Base-by-base conservation (phyloP, 2,329 filamentous ascomycete genomes). In the Aspergillus sp. region DNA sequence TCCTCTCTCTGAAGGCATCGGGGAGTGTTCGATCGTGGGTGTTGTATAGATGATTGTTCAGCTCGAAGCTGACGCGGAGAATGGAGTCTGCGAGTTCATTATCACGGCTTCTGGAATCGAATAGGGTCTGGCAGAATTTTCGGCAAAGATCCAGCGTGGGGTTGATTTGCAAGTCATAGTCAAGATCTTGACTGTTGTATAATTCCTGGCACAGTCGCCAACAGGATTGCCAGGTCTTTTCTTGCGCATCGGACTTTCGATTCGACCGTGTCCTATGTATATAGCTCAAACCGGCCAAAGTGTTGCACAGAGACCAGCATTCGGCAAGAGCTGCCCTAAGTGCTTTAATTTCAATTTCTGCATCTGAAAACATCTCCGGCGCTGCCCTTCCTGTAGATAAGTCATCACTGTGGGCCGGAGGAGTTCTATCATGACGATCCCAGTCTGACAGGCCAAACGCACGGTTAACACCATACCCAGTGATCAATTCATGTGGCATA, bases 231-330 rank as follows among this genome's bases (percentile, higher is more conserved):
- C 92, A 96, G 0, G 92, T 91, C 62, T 88, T 87, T 67, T 95
- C 90, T 65, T 95, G 89, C 24, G 87, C 83, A 59, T 90, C 87
- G 1, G 87, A 86, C 11, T 1, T 87, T 86, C 61, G 82, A 88
- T 68, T 84, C 85, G 70, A 86, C 17, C 89, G 82, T 60, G 90
- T 83, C 24, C 90, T 84, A 65, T 96, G 89, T 58, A 87, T 88
- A 16, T 89, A 92, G 69, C 90, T 95, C 16, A 96, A 79, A 58
- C 83, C 89, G 19, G 90, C 90, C 30, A 96, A 76, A 0, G 91
- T 95, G 66, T 96, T 96, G 75, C 92, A 96, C 13, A 96, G 76
- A 0, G 87, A 95, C 92, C 92, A 96, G 71, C 91, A 96, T 74
- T 96, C 90, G 56, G 88, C 84, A 14, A 96, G 78, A 2, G 91